Evolutionary conservation across 768 basidiomycete species (phyloP).

Genomic region (Cystobasidiopsis lactophilus): DNA sequence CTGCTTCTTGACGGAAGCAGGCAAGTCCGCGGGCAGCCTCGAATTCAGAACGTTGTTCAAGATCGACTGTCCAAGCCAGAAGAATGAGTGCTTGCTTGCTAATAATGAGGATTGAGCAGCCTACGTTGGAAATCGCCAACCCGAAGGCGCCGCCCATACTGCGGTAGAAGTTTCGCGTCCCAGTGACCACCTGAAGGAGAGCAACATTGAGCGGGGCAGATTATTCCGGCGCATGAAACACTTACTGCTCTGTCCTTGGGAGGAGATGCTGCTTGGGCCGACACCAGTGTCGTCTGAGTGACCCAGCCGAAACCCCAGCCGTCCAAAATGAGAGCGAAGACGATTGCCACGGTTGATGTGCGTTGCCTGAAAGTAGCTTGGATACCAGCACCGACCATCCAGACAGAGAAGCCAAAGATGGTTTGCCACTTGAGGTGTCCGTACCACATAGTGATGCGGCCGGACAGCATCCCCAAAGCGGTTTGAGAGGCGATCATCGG

Average conservation of each 20-base stretch:
- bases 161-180: conserved; percentile 19
- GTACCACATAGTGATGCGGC: conserved; percentile 18
- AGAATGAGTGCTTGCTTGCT: too few relatives aligned
- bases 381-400: conserved; percentile 16
- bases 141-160: conserved; percentile 23
- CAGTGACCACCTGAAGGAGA: conserved; percentile 21
- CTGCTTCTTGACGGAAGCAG: too few relatives aligned
- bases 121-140: conserved; percentile 21
- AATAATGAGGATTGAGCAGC: too few relatives aligned
- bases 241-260: conserved; percentile 20
- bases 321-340: conserved; percentile 17
- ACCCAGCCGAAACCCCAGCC: conserved; percentile 19
- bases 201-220: too few relatives aligned
- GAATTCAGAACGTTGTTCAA: too few relatives aligned
- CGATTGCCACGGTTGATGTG: conserved; percentile 10
- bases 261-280: conserved; percentile 16
- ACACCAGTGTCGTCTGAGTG: conserved; percentile 20
- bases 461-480: conserved; percentile 12
- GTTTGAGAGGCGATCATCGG: conserved; percentile 19
- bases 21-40: too few relatives aligned
- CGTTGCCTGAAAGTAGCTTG: conserved; percentile 17
- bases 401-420: conserved; percentile 17
- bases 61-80: too few relatives aligned
- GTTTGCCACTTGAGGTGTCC: conserved; percentile 19
- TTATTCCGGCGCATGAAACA: too few relatives aligned